Evolutionary conservation across 441 rosid species (phyloP).

Genomic region (Pelargonium cotyledonis): DNA sequence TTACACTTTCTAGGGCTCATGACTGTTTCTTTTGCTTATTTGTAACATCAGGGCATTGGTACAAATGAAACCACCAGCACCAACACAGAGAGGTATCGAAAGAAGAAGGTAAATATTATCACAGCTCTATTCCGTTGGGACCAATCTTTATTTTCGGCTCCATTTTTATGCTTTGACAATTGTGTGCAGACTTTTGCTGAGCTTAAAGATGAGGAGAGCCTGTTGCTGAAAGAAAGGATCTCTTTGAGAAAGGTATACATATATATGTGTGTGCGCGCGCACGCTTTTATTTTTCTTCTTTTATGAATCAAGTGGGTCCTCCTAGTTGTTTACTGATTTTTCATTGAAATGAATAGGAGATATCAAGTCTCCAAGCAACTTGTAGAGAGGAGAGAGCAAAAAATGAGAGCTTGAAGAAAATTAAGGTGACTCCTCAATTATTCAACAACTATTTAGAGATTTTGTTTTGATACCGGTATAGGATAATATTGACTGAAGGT

Average conservation of each 20-base stretch:
- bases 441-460: not conserved
- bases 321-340: not conserved
- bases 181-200: slow-evolving; percentile 62
- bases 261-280: not conserved
- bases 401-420: slow-evolving; percentile 52
- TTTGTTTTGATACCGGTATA: not conserved
- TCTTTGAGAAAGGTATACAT: slow-evolving; percentile 43
- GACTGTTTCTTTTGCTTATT: not conserved
- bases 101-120: slow-evolving; percentile 43
- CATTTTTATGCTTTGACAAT: slow-evolving; percentile 2
- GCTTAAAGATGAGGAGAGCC: slow-evolving; percentile 56
- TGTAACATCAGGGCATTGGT: slow-evolving; percentile 31
- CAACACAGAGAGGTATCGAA: slow-evolving; percentile 41
- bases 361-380: slow-evolving; percentile 34
- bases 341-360: slow-evolving; percentile 40
- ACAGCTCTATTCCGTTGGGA: too few species aligned
- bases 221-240: slow-evolving; percentile 49
- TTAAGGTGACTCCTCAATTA: slow-evolving; percentile 40
- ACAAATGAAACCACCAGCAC: slow-evolving; percentile 38
- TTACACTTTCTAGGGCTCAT: not conserved
- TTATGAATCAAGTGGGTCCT: not conserved
- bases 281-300: not conserved
- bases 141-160: too few species aligned
- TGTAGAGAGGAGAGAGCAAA: slow-evolving; percentile 37
- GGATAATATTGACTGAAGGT: not conserved